Percentiles rank a stretch among this genome's conserved stretches.
These are phyloP conservation scores for Dactylella cylindrospora DNA, from an alignment of 2,329 filamentous ascomycete genomes.

Conservation along the genomic window DNA sequence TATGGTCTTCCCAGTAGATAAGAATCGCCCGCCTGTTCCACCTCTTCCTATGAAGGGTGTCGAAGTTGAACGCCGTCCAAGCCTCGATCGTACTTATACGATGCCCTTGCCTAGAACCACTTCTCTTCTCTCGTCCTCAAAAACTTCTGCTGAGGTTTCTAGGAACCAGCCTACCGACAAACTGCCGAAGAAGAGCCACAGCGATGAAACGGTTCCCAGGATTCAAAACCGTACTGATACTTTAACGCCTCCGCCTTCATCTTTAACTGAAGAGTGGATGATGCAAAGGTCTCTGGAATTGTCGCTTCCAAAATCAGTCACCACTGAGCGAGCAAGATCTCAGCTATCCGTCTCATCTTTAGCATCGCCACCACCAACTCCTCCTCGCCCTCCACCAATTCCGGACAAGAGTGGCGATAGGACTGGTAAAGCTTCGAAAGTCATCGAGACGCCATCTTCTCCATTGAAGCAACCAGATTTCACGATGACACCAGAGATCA, in stretches of 20 bases:
- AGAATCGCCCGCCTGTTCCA: constrained; percentile 57
- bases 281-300: constrained; percentile 38
- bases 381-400: constrained; percentile 39
- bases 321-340: constrained; percentile 36
- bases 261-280: constrained; percentile 34
- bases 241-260: constrained; percentile 36
- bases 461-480: constrained; percentile 28
- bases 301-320: constrained; percentile 17
- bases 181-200: constrained; percentile 32
- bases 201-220: constrained; percentile 34
- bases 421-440: constrained; percentile 12
- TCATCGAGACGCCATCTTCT: constrained; percentile 16
- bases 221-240: constrained; percentile 40
- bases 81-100: constrained; percentile 33
- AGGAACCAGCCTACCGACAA: constrained; percentile 14
- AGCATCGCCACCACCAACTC: constrained; percentile 35
- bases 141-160: constrained; percentile 20
- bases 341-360: constrained; percentile 40
- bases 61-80: constrained; percentile 34
- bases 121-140: constrained; percentile 21
- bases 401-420: constrained; percentile 37
- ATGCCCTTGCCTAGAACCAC: constrained; percentile 25
- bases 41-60: constrained; percentile 24
- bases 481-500: constrained; percentile 31
- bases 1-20: constrained; percentile 36